These are phyloP conservation scores for Trypanosoma lewisi DNA, from an alignment of 208 protist species.

Conservation along the genomic window DNA sequence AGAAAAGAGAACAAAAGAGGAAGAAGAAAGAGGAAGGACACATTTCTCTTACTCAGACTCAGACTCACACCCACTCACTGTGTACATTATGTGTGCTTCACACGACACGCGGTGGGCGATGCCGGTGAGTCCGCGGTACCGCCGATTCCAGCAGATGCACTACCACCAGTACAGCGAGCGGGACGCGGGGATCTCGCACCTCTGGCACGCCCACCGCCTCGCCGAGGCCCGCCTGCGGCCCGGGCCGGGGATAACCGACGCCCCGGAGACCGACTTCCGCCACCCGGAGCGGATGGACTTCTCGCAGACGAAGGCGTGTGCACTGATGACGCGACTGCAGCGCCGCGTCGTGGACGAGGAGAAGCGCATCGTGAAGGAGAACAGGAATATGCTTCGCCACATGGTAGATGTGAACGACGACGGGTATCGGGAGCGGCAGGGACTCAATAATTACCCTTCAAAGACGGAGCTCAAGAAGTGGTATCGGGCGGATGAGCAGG, in stretches of 20 bases:
- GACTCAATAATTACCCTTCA: slow-evolving; percentile 49
- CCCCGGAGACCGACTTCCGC: slow-evolving; percentile 51
- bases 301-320: slow-evolving; percentile 15
- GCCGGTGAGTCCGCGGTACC: slow-evolving; percentile 33
- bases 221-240: slow-evolving; percentile 41
- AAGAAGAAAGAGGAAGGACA: too few species aligned
- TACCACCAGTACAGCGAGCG: slow-evolving; percentile 43
- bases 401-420: slow-evolving; percentile 38
- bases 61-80: too few species aligned
- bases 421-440: slow-evolving; percentile 25
- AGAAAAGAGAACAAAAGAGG: too few species aligned
- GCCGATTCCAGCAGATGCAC: slow-evolving; percentile 33
- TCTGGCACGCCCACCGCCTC: slow-evolving; percentile 66
- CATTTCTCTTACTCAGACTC: too few species aligned
- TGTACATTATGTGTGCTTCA: neutral
- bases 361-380: slow-evolving; percentile 32
- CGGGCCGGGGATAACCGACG: slow-evolving; percentile 43
- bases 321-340: slow-evolving; percentile 34
- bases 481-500: slow-evolving; percentile 41
- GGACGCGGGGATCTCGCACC: slow-evolving; percentile 51
- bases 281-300: slow-evolving; percentile 27
- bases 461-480: slow-evolving; percentile 26
- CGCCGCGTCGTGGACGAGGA: slow-evolving; percentile 44
- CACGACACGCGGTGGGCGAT: neutral
- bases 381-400: slow-evolving; percentile 30